Evolutionary conservation across 108 stramenopile genomes (phyloP).

Genomic region (Skeletonema marinoi): DNA sequence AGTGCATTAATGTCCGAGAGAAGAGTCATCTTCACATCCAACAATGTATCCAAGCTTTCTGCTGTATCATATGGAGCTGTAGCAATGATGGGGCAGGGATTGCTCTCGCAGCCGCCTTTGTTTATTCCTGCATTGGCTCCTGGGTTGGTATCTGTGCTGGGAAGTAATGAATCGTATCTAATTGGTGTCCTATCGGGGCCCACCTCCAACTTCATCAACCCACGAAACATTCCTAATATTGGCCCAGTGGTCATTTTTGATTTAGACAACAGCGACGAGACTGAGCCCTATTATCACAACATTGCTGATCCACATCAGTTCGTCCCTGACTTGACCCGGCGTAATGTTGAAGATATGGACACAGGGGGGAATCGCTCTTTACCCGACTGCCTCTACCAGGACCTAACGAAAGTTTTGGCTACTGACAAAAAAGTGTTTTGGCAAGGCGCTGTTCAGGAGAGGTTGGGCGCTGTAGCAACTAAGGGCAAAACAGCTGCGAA

Average conservation of each 20-base stretch:
- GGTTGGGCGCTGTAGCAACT: slow-evolving; percentile 43
- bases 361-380: slow-evolving; percentile 18
- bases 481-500: slow-evolving; percentile 33
- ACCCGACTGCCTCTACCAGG: slow-evolving; percentile 39
- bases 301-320: slow-evolving; percentile 26
- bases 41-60: slow-evolving; percentile 27
- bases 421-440: slow-evolving; percentile 43
- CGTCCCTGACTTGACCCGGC: slow-evolving; percentile 46
- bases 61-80: slow-evolving; percentile 47
- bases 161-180: slow-evolving; percentile 39
- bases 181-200: slow-evolving; percentile 43
- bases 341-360: slow-evolving; percentile 37
- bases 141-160: slow-evolving; percentile 37
- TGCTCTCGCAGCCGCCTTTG: slow-evolving; percentile 37
- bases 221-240: slow-evolving; percentile 12
- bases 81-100: slow-evolving; percentile 53
- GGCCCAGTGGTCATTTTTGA: slow-evolving; percentile 48
- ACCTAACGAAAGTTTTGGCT: slow-evolving; percentile 27
- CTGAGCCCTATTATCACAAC: slow-evolving; percentile 38
- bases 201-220: slow-evolving; percentile 14
- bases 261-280: slow-evolving; percentile 32
- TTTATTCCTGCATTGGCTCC: slow-evolving; percentile 57
- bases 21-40: slow-evolving; percentile 47
- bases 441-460: slow-evolving; percentile 50
- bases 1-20: slow-evolving; percentile 44